phyloP scores from a whole-genome alignment of 2,329 filamentous ascomycete genomes.

The Fusarium tjaetaba region DNA sequence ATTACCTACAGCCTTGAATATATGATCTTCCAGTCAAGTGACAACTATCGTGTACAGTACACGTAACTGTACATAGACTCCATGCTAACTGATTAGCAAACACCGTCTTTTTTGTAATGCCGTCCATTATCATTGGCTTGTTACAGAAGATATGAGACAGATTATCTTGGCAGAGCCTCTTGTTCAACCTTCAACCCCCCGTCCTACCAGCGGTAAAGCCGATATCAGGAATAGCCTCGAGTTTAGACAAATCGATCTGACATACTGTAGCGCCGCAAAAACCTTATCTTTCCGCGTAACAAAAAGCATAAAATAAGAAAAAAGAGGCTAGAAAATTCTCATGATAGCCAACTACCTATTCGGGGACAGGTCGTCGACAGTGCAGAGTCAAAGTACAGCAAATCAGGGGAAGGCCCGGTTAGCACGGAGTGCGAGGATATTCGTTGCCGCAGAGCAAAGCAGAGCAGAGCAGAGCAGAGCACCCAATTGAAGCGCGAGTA shows the following conservation, averaged over 20 bases:
- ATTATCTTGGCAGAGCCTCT: slow-evolving; percentile 9
- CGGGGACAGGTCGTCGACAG: slow-evolving; percentile 1
- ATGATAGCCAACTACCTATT: slow-evolving; percentile 26
- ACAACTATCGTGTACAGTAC: not conserved
- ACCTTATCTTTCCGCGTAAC: slow-evolving; percentile 12
- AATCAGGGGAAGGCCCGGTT: slow-evolving; percentile 30
- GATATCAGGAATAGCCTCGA: not conserved
- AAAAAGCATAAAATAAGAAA: not conserved
- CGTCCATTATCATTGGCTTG: not conserved
- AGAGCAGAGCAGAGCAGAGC: not conserved
- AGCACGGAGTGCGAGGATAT: slow-evolving; percentile 34
- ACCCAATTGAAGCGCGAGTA: slow-evolving; percentile 35
- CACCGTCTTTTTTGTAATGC: not conserved
- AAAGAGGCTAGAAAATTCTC: slow-evolving; percentile 8
- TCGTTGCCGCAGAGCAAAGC: not conserved
- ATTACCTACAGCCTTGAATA: not conserved
- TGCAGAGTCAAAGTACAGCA: not conserved
- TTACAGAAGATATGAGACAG: not conserved
- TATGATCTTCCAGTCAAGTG: not conserved
- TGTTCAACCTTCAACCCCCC: not conserved
- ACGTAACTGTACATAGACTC: not conserved
- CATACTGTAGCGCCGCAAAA: not conserved
- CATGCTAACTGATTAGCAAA: not conserved
- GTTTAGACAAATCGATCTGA: slow-evolving; percentile 1
- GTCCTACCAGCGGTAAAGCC: not conserved